Evolutionary conservation across 345 rosid genomes (phyloP), one percentile per base, ranked within the genome.

Genomic region (Geranium rotundifolium): DNA sequence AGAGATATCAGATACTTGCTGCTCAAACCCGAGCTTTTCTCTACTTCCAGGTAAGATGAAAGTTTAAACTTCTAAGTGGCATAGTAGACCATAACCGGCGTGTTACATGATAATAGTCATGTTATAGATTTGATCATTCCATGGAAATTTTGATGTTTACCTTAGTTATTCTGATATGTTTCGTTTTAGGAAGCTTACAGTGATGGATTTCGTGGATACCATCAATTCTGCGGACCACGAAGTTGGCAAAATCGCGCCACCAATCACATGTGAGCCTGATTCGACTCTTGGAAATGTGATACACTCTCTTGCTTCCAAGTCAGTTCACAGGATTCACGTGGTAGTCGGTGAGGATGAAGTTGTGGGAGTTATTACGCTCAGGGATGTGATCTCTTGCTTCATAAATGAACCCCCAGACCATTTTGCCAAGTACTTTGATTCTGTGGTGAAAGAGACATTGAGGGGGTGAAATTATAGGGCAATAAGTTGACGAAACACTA

Each of bases 351-450:
- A 68, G 56, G 76, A 80, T 61, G 84, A 84, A 76, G 85, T 92
- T 6, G 66, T 59, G 31, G 96, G 98, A 12, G 89, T 92, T 30
- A 87, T 92, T 63, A 92, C 98, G 0, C 82, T 87, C 13, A 71
- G 96, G 76, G 98, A 89, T 71, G 96, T 89, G 59, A 91, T 89
- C 64, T 84, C 98, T 69, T 89, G 95, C 74, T 89, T 92, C 79
- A 74, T 87, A 54, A 78, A 50, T 34, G 96, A 92, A 74, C 95
- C 98, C 59, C 85, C 91, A 0, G 73, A 79, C 70, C 81, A 76
- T 80, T 79, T 81, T 23, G 93, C 85, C 46, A 73, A 68, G 69
- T 81, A 71, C 75, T 69, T 84, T 0, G 90, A 87, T 12, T 79
- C 84, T 72, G 79, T 89, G 9, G 73, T 78, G 54, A 82, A 74